phyloP scores from a whole-genome alignment of 75 land plant species.

The Sequoia sempervirens region DNA sequence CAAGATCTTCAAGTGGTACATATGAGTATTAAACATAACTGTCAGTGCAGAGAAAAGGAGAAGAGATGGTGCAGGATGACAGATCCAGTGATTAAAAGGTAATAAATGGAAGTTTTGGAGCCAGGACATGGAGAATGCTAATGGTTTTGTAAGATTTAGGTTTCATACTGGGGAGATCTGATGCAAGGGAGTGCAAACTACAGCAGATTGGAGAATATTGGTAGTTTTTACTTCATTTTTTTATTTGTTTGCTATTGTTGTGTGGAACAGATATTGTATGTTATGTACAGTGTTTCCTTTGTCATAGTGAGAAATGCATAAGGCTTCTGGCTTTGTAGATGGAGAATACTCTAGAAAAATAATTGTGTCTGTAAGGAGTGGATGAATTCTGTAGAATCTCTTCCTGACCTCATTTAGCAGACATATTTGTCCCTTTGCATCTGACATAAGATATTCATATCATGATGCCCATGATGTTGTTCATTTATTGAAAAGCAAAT shows the following conservation, averaged over 20 bases:
- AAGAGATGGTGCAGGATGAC: background rate
- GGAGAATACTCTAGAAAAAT: background rate
- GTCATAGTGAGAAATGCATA: background rate
- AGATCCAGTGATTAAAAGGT: background rate
- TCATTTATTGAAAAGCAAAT: background rate
- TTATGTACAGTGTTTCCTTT: background rate
- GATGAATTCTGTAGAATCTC: background rate
- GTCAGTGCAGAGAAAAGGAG: background rate
- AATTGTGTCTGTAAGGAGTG: background rate
- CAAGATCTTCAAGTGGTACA: constrained; percentile 33
- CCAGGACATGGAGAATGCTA: background rate
- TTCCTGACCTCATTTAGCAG: background rate
- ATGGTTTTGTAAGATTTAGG: background rate
- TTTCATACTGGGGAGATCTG: background rate
- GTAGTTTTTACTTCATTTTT: background rate
- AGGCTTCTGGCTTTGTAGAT: background rate
- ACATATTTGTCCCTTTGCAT: background rate
- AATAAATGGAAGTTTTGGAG: background rate
- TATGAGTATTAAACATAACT: background rate
- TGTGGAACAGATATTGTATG: background rate
- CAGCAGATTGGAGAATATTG: background rate
- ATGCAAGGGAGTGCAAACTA: background rate
- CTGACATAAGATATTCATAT: background rate
- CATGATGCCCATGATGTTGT: background rate
- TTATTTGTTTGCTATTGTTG: background rate